These are phyloP conservation scores for Trichoderma atroviride DNA, from an alignment of 2,329 filamentous ascomycete species.

Conservation along the genomic window DNA sequence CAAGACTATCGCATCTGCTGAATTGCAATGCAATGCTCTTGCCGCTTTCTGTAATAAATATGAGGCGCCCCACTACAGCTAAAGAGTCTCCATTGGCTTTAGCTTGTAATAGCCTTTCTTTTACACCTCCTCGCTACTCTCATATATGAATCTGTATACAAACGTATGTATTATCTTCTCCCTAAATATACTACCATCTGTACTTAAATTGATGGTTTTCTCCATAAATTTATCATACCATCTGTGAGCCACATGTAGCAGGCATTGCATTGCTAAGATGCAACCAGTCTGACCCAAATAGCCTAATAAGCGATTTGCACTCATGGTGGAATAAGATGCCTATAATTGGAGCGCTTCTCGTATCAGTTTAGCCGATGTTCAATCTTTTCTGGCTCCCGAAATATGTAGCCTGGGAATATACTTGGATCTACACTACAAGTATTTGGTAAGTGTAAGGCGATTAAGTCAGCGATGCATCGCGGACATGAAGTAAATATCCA, in stretches of 20 bases:
- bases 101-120: background rate
- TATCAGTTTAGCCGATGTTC: background rate
- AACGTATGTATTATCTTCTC: background rate
- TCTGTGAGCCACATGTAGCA: background rate
- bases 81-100: background rate
- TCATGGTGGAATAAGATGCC: background rate
- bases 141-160: background rate
- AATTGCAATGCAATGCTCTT: background rate
- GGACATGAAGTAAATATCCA: background rate
- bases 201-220: background rate
- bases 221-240: background rate
- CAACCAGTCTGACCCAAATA: background rate
- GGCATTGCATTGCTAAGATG: background rate
- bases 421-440: background rate
- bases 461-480: background rate
- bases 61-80: background rate
- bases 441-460: background rate
- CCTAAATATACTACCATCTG: background rate
- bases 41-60: background rate
- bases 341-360: background rate
- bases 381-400: background rate
- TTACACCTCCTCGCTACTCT: background rate
- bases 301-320: background rate
- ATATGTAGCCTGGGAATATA: background rate
- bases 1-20: background rate